Conservation (phyloP, 495 filamentous ascomycete species). For the Chaetomium cochliodes region DNA sequence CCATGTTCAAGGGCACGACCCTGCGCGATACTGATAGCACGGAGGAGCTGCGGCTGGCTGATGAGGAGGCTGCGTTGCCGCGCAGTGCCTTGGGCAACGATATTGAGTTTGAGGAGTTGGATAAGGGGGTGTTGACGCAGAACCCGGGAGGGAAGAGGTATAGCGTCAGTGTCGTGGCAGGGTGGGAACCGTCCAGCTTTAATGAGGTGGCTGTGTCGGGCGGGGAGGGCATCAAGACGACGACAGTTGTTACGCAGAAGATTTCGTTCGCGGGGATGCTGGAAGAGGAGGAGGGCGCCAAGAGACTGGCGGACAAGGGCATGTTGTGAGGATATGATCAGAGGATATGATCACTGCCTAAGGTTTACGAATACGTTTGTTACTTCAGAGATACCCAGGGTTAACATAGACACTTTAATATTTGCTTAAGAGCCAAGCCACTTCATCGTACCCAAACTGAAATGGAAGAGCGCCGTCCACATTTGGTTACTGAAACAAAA, state of each 20-base stretch:
- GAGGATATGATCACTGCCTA: background rate
- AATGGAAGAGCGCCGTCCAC: too few species aligned
- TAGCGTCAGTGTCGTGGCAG: conserved; percentile 18
- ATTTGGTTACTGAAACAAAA: too few species aligned
- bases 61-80: background rate
- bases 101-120: conserved; percentile 18
- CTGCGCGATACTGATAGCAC: conserved; percentile 19
- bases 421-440: background rate
- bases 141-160: background rate
- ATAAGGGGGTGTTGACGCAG: background rate
- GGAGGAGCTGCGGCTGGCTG: conserved; percentile 6
- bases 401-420: background rate
- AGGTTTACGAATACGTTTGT: background rate
- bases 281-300: background rate
- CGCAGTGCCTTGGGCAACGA: conserved; percentile 6
- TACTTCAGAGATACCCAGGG: conserved; percentile 6
- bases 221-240: conserved; percentile 16
- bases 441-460: background rate
- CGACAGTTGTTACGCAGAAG: conserved; percentile 20
- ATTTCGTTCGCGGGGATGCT: conserved; percentile 11
- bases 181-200: background rate
- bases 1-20: conserved; percentile 4
- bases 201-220: background rate
- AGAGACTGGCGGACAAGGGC: background rate
- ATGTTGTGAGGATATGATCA: background rate